Conservation (phyloP, 2,329 filamentous ascomycete genomes). For the Colletotrichum graminicola region DNA sequence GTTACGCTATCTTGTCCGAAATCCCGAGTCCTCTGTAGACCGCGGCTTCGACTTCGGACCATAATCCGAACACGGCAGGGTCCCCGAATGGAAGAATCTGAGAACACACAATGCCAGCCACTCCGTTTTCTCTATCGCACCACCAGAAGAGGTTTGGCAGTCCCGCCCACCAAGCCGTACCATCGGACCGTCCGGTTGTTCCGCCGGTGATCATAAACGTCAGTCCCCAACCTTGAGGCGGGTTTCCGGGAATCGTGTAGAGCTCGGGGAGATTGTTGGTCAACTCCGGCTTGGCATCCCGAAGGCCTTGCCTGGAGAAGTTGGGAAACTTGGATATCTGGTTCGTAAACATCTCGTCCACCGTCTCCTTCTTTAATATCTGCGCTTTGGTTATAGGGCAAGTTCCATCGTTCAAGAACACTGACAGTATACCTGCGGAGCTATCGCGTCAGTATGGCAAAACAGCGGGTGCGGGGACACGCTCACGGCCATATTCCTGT, state of each 20-base stretch:
- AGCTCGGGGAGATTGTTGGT: constrained; percentile 62
- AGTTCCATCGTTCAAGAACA: constrained; percentile 73
- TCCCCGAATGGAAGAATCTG: constrained; percentile 66
- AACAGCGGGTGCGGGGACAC: constrained; percentile 37
- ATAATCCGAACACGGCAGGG: constrained; percentile 55
- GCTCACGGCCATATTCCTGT: constrained; percentile 68
- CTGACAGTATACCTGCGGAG: constrained; percentile 66
- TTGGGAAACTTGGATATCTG: constrained; percentile 68
- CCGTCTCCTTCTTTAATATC: constrained; percentile 68
- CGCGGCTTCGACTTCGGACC: constrained; percentile 54
- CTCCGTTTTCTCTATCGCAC: constrained; percentile 69
- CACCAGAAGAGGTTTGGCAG: constrained; percentile 73
- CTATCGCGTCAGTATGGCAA: not conserved
- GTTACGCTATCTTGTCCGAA: not conserved
- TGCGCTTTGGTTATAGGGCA: constrained; percentile 66
- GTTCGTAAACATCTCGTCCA: constrained; percentile 75
- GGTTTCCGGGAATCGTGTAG: constrained; percentile 58
- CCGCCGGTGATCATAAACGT: constrained; percentile 66
- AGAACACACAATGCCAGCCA: constrained; percentile 64
- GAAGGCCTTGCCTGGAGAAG: constrained; percentile 60
- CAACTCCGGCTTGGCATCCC: constrained; percentile 61
- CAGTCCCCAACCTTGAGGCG: constrained; percentile 75
- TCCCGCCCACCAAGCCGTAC: constrained; percentile 69
- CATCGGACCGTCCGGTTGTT: constrained; percentile 63
- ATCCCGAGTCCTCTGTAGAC: constrained; percentile 49